Evolutionary conservation across 2,329 filamentous ascomycete species (phyloP).

Genomic region (Phialophora chinensis): DNA sequence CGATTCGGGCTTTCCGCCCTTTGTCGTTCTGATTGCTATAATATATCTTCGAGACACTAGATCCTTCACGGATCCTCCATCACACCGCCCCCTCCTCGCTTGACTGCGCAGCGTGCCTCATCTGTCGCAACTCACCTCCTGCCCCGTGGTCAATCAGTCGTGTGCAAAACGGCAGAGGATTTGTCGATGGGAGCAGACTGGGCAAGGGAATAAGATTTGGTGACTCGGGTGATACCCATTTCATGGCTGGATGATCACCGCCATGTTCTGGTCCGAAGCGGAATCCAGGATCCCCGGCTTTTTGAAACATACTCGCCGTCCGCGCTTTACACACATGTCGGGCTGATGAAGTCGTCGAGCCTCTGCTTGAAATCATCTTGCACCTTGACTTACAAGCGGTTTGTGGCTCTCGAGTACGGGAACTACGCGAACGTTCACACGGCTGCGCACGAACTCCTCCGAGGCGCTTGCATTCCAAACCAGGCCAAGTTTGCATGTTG

Average conservation of each 20-base stretch:
- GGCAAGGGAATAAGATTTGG: constrained; percentile 9
- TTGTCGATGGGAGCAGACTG: neutral
- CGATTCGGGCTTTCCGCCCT: constrained; percentile 1
- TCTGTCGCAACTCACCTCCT: constrained; percentile 7
- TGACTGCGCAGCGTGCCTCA: constrained; percentile 15
- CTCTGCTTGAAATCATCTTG: neutral
- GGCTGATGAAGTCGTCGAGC: neutral
- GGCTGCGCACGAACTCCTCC: constrained; percentile 13
- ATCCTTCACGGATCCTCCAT: constrained; percentile 19
- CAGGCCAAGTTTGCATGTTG: constrained; percentile 27
- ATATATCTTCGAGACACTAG: constrained; percentile 18
- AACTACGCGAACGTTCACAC: constrained; percentile 9
- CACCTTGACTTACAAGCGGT: neutral
- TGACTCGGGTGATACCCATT: constrained; percentile 12
- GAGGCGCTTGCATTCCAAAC: constrained; percentile 25
- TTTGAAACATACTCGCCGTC: constrained; percentile 13
- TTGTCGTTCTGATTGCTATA: constrained; percentile 15
- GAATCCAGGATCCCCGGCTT: constrained; percentile 18
- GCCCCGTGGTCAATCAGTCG: constrained; percentile 2
- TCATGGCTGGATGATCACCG: constrained; percentile 28
- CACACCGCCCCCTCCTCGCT: constrained; percentile 20
- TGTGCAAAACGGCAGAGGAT: neutral
- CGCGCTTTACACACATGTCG: neutral
- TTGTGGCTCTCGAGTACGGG: constrained; percentile 13
- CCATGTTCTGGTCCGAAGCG: constrained; percentile 33